Percentiles rank a stretch among this genome's conserved stretches.
These are phyloP conservation scores for Tephrocybe sp. DNA, from an alignment of 768 basidiomycete species.

Conservation along the genomic window DNA sequence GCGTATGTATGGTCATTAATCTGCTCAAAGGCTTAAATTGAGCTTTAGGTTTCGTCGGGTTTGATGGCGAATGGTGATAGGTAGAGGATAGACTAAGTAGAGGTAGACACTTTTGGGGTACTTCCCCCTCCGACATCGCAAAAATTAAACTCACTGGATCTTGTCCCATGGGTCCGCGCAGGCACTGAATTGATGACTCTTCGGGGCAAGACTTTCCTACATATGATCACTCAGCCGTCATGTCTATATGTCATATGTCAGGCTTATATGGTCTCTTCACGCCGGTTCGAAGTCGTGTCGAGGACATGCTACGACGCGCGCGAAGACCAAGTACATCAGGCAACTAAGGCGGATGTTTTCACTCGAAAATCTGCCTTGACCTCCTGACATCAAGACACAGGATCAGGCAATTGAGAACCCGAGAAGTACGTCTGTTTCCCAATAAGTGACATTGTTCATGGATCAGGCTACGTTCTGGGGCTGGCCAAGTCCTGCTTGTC, in stretches of 20 bases:
- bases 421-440: background rate
- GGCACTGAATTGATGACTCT: no score
- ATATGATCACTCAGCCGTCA: no score
- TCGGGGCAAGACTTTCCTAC: no score
- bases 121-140: background rate
- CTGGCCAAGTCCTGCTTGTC: constrained; percentile 35
- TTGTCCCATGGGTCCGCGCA: no score
- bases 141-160: background rate
- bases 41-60: constrained; percentile 69
- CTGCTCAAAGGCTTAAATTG: constrained; percentile 2
- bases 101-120: background rate
- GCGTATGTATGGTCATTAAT: constrained; percentile 21
- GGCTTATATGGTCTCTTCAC: no score
- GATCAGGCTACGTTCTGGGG: constrained; percentile 16
- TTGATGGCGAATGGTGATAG: constrained; percentile 79
- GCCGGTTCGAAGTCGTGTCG: no score
- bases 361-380: no score
- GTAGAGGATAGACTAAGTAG: background rate
- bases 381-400: no score
- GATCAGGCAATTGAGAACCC: background rate
- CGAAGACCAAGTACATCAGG: no score
- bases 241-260: no score
- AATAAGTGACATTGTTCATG: constrained; percentile 1
- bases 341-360: no score
- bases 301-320: no score